Evolutionary conservation across 345 rosid species (phyloP).

Genomic region (Clausena lansium): DNA sequence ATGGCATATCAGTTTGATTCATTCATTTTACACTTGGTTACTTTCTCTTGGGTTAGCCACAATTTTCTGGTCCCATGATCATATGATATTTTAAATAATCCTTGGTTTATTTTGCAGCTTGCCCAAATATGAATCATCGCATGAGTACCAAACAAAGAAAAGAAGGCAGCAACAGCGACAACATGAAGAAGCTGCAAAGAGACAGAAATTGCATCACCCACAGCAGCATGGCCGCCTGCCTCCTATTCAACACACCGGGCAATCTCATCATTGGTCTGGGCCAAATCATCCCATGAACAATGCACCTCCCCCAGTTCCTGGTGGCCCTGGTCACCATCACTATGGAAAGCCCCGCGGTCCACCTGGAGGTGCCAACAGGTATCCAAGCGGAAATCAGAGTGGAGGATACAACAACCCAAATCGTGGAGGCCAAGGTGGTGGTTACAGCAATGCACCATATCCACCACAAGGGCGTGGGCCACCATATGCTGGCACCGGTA

Average conservation of each 20-base stretch:
- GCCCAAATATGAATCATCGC: slow-evolving; percentile 92
- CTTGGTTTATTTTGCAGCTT: slow-evolving; percentile 44
- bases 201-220: slow-evolving; percentile 85
- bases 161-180: slow-evolving; percentile 90
- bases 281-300: slow-evolving; percentile 46
- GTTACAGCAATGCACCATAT: slow-evolving; percentile 73
- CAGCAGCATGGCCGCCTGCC: slow-evolving; percentile 76
- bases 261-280: slow-evolving; percentile 50
- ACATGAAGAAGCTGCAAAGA: slow-evolving; percentile 85
- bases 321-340: slow-evolving; percentile 48
- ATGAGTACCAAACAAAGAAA: slow-evolving; percentile 95
- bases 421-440: slow-evolving; percentile 47
- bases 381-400: slow-evolving; percentile 63
- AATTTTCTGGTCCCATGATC: slow-evolving; percentile 33
- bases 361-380: slow-evolving; percentile 73
- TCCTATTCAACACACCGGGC: slow-evolving; percentile 83
- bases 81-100: slow-evolving; percentile 22
- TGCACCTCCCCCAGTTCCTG: slow-evolving; percentile 43
- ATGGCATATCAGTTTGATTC: background rate
- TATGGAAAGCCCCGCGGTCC: slow-evolving; percentile 50
- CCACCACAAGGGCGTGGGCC: slow-evolving; percentile 86
- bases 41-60: background rate
- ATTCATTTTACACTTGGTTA: background rate
- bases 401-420: slow-evolving; percentile 53
- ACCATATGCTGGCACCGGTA: slow-evolving; percentile 63